Evolutionary conservation across 2,329 filamentous ascomycete genomes (phyloP).

Genomic region (Calonectria fujianensis): DNA sequence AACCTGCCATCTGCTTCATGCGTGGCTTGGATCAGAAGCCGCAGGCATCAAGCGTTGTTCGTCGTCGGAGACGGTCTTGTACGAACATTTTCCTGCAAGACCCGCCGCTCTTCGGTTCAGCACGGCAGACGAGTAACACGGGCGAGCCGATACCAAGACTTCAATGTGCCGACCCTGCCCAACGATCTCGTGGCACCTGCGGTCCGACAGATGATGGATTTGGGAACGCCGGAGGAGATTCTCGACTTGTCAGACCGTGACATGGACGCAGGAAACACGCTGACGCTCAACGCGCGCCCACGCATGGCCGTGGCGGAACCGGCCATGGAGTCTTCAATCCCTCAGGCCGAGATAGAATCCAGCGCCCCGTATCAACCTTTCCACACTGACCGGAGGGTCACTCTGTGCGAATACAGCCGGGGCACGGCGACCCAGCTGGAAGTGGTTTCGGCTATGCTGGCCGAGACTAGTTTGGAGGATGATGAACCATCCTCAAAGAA

Average conservation of each 20-base stretch:
- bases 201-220: slow-evolving; percentile 71
- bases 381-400: slow-evolving; percentile 91
- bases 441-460: slow-evolving; percentile 63
- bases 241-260: slow-evolving; percentile 72
- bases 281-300: slow-evolving; percentile 68
- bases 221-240: slow-evolving; percentile 72
- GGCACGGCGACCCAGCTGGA: slow-evolving; percentile 59
- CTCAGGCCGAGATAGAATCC: slow-evolving; percentile 92
- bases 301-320: slow-evolving; percentile 61
- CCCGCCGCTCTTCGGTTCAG: slow-evolving; percentile 72
- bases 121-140: slow-evolving; percentile 72
- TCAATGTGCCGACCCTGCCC: slow-evolving; percentile 78
- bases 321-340: slow-evolving; percentile 78
- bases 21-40: slow-evolving; percentile 79
- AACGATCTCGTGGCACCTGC: slow-evolving; percentile 75
- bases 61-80: slow-evolving; percentile 80
- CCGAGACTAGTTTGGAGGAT: slow-evolving; percentile 65
- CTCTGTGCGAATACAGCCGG: slow-evolving; percentile 79
- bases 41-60: slow-evolving; percentile 77
- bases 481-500: slow-evolving; percentile 60
- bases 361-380: slow-evolving; percentile 97
- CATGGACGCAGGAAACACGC: slow-evolving; percentile 72
- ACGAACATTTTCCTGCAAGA: slow-evolving; percentile 78
- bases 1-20: slow-evolving; percentile 74
- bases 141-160: slow-evolving; percentile 78